A percentile compares a stretch with the other conserved stretches of the same genome.
Evolutionary conservation across 2,329 filamentous ascomycete genomes (phyloP).

Genomic region (Beauveria scarabaeidicola): DNA sequence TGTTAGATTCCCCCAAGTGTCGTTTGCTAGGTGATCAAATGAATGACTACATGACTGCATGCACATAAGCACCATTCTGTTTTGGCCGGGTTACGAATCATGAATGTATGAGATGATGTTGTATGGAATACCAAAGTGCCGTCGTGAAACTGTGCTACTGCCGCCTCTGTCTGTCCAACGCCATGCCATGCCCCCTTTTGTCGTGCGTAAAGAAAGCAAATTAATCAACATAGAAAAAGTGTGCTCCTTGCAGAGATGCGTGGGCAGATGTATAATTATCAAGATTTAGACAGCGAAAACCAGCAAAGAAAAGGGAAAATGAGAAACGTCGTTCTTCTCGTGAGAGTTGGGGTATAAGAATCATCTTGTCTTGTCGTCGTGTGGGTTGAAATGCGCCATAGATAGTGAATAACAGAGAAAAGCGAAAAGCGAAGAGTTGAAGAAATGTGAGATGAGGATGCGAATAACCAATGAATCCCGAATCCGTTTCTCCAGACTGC

Average conservation of each 20-base stretch:
- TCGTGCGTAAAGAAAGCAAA: not conserved
- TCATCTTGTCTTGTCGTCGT: not conserved
- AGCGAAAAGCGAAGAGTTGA: conserved; percentile 20
- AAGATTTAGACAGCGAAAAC: not conserved
- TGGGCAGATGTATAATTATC: conserved; percentile 1
- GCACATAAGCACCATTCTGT: not conserved
- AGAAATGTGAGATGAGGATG: not conserved
- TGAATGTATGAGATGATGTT: not conserved
- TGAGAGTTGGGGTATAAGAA: conserved; percentile 10
- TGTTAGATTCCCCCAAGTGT: not conserved
- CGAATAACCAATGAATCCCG: not conserved
- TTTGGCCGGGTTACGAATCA: no score
- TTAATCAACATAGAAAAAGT: not conserved
- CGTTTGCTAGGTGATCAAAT: not conserved
- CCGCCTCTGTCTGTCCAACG: conserved; percentile 2
- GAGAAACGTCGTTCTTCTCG: not conserved
- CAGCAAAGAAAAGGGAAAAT: not conserved
- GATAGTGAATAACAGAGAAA: conserved; percentile 12
- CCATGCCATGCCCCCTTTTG: conserved; percentile 4
- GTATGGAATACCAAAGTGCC: not conserved
- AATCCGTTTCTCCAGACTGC: not conserved
- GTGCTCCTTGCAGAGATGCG: conserved; percentile 7
- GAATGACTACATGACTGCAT: conserved; percentile 2
- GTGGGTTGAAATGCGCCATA: not conserved
- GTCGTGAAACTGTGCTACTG: not conserved